Evolutionary conservation across 768 basidiomycete genomes (phyloP), one percentile per base, ranked within the genome.

Genomic region (Boletus reticuloceps): DNA sequence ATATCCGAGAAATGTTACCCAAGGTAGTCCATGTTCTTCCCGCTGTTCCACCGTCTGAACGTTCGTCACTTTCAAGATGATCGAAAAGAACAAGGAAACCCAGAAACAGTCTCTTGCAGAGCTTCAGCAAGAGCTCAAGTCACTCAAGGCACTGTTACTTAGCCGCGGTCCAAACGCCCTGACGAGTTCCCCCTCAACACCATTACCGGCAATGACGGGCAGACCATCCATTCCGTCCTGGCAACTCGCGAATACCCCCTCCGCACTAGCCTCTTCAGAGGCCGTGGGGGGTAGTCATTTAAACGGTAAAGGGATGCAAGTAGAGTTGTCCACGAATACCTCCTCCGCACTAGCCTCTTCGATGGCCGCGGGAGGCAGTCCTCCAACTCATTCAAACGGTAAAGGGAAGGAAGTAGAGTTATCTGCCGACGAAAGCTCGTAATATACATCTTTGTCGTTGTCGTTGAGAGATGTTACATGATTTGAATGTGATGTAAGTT

Each of bases 111-210:
- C 93, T 2, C 78, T 98, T 14, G 74, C 80, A 50, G 96, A 98
- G 63, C 78, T 98, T 13, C 94, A 97, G 63, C 86, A 93, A 61
- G 96, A 98, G 67, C 81, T 98, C 64, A 94, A 94, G 66, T 98
- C 95, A 0, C 77, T 98, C 57, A 98, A 98, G 70, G 85, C 94
- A 0, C 79, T 98, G 25, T 75, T 98, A 9, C 79, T 95, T 9
- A 91, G 84, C 59, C 84, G 89, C 34, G 83, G 88, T 7, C 76
- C 86, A 7, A 39, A 58, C n/a, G 70, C 72, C 19, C 64, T 76
- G 31, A 63, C 83, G 2, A 78, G 75, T 58, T 75, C 79, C 20
- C 75, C 82, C 29, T 67, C 81, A 4, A 75, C 82, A 0, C 79
- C 85, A n/a, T 60, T 76, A 20, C 69, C 84, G 14, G 76, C 78